These are phyloP conservation scores for Ceratocystis harringtonii DNA, from an alignment of 2,329 filamentous ascomycete genomes.

Conservation along the genomic window DNA sequence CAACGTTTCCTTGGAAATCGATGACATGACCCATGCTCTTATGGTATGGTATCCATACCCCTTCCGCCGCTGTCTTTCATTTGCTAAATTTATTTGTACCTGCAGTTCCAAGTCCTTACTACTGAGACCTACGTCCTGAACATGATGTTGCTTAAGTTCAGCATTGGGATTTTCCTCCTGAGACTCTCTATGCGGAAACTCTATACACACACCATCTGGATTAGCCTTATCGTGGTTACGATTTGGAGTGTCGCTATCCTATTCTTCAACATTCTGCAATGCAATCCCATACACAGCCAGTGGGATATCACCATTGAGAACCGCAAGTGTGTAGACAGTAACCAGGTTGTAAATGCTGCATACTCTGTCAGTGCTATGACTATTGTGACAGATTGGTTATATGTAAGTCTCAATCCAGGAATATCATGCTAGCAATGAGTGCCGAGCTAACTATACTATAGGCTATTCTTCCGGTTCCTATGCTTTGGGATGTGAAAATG, in stretches of 20 bases:
- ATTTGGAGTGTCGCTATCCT: slow-evolving; percentile 35
- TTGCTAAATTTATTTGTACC: background rate
- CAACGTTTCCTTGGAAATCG: slow-evolving; percentile 30
- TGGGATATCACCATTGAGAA: slow-evolving; percentile 37
- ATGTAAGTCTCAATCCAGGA: slow-evolving; percentile 24
- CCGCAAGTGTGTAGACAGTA: slow-evolving; percentile 30
- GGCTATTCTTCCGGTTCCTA: slow-evolving; percentile 38
- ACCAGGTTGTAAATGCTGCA: slow-evolving; percentile 33
- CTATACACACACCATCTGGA: slow-evolving; percentile 35
- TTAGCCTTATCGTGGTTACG: slow-evolving; percentile 32
- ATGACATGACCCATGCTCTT: slow-evolving; percentile 30
- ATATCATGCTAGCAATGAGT: background rate
- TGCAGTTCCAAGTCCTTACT: slow-evolving; percentile 36
- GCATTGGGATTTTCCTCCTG: slow-evolving; percentile 38
- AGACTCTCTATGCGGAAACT: slow-evolving; percentile 31
- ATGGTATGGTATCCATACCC: slow-evolving; percentile 25
- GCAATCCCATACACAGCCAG: slow-evolving; percentile 34
- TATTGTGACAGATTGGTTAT: slow-evolving; percentile 40
- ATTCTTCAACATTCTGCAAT: slow-evolving; percentile 39
- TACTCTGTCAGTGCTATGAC: slow-evolving; percentile 39
- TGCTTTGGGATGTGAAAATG: slow-evolving; percentile 42
- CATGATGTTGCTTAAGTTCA: slow-evolving; percentile 44
- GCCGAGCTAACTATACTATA: slow-evolving; percentile 17
- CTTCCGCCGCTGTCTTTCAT: background rate
- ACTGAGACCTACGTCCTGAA: slow-evolving; percentile 36